A percentile compares a stretch with the other conserved stretches of the same genome.
These are phyloP conservation scores for Eutrema yunnanense DNA, from an alignment of 345 rosid genomes.

Conservation along the genomic window DNA sequence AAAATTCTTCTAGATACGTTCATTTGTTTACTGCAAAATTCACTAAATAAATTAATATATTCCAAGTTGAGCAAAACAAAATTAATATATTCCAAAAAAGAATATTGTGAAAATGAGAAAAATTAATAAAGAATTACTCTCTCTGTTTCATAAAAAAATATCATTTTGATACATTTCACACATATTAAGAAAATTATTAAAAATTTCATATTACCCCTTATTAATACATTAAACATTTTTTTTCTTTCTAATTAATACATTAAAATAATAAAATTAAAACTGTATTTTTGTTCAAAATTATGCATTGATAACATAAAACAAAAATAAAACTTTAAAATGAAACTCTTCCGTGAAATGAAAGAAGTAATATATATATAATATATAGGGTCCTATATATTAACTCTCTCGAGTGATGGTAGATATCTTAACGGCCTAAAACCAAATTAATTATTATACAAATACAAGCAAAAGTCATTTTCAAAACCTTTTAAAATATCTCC, in stretches of 20 bases:
- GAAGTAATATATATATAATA: background rate
- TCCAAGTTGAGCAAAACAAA: background rate
- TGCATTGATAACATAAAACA: too few species aligned
- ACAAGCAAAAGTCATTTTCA: constrained; percentile 11
- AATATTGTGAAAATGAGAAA: background rate
- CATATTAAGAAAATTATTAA: too few species aligned
- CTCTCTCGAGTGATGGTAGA: background rate
- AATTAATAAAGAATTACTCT: background rate
- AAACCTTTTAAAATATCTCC: background rate
- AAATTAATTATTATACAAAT: background rate
- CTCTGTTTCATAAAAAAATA: too few species aligned
- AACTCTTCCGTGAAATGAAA: too few species aligned
- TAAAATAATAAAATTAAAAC: too few species aligned
- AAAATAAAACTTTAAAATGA: too few species aligned
- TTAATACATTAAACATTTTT: too few species aligned
- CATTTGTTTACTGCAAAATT: background rate
- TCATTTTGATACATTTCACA: too few species aligned
- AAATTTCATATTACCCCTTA: too few species aligned
- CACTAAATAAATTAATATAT: background rate
- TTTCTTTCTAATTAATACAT: too few species aligned
- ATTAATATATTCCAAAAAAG: background rate
- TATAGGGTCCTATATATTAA: background rate
- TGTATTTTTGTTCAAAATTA: too few species aligned
- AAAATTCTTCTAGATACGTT: background rate
- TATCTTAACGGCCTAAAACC: background rate